phyloP scores from a whole-genome alignment of 2,329 filamentous ascomycete genomes.

The Cladosporium sp. region DNA sequence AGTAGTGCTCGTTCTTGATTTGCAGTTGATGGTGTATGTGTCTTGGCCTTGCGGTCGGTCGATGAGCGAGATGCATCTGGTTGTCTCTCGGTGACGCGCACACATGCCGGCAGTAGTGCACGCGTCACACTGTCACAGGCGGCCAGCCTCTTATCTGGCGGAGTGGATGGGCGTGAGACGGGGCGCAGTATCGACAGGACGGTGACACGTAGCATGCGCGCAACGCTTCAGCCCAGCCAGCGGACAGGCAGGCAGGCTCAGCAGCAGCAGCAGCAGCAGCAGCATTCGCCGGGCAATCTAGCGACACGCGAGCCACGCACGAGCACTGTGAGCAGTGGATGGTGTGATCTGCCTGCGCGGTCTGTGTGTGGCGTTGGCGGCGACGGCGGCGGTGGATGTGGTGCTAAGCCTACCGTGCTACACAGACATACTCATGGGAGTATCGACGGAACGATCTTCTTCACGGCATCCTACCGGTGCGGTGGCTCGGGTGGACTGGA shows the following conservation, averaged over 20 bases:
- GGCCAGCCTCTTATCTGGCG: conserved; percentile 1
- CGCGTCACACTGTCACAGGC: conserved; percentile 6
- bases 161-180: not conserved
- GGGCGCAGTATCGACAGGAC: not conserved
- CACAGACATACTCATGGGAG: not conserved
- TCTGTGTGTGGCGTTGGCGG: not conserved
- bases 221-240: not conserved
- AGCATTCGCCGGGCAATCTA: conserved; percentile 7
- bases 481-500: not conserved
- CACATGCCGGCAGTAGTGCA: not conserved
- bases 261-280: not conserved
- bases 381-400: not conserved
- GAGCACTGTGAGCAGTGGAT: conserved; percentile 1
- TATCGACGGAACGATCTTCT: conserved; percentile 1
- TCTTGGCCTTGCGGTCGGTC: not conserved
- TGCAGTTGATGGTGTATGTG: not conserved
- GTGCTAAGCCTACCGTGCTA: too few species aligned
- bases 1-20: not conserved
- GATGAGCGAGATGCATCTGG: not conserved
- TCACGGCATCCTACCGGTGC: conserved; percentile 18
- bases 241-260: not conserved
- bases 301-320: conserved; percentile 13
- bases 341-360: conserved; percentile 10
- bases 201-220: conserved; percentile 12
- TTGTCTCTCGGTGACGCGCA: conserved; percentile 10